phyloP scores from a whole-genome alignment of 1,284 basidiomycete genomes.

The Trametes sp. region DNA sequence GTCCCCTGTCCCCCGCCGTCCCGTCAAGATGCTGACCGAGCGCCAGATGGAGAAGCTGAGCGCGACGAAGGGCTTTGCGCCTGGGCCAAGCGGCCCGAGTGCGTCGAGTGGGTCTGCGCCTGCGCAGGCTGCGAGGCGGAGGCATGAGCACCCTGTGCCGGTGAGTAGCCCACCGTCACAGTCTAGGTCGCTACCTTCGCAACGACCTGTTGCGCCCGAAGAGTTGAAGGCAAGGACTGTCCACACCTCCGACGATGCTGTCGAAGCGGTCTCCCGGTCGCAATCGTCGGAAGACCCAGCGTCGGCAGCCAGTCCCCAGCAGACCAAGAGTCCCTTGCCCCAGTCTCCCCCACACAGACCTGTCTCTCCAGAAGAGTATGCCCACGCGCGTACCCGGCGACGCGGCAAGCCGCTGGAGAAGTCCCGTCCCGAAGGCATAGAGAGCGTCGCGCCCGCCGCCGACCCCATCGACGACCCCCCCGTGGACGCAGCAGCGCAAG shows the following conservation, averaged over 20 bases:
- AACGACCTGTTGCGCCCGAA: not conserved
- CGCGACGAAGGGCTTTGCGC: conserved; percentile 21
- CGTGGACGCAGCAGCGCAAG: conserved; percentile 22
- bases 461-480: conserved; percentile 18
- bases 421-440: conserved; percentile 42
- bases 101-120: not conserved
- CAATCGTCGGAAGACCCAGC: not conserved
- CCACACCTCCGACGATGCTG: not conserved
- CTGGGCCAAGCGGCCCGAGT: not conserved
- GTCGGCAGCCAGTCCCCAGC: conserved; percentile 1
- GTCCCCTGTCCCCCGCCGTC: conserved; percentile 29
- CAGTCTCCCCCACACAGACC: conserved; percentile 37
- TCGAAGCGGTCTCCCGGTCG: not conserved
- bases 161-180: conserved; percentile 18
- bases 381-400: conserved; percentile 47
- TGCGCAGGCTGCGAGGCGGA: conserved; percentile 8
- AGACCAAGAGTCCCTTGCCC: conserved; percentile 5
- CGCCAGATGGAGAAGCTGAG: conserved; percentile 41
- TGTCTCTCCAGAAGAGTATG: conserved; percentile 48
- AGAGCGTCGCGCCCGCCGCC: conserved; percentile 19
- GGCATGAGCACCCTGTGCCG: conserved; percentile 20
- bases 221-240: conserved; percentile 4
- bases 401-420: conserved; percentile 53
- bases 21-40: conserved; percentile 41
- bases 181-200: conserved; percentile 5